A percentile compares a stretch with the other conserved stretches of the same genome.
These are phyloP conservation scores for Mayamaea pseudoterrestris DNA, from an alignment of 108 stramenopile species.

Conservation along the genomic window DNA sequence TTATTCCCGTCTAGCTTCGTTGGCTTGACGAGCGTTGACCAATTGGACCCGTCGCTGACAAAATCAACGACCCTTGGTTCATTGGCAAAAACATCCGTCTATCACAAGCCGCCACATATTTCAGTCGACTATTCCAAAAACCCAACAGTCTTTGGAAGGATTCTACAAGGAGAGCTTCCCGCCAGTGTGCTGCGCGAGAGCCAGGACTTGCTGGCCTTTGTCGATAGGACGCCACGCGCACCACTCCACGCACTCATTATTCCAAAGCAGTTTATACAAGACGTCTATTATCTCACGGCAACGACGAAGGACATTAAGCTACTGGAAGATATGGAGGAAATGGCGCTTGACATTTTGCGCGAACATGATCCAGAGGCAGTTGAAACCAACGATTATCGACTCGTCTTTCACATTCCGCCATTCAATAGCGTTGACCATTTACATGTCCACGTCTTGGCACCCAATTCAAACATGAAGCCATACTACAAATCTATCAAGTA, in stretches of 20 bases:
- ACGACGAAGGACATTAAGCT: conserved; percentile 17
- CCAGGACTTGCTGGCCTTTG: conserved; percentile 35
- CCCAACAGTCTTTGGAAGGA: conserved; percentile 57
- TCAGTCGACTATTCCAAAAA: conserved; percentile 32
- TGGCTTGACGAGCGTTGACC: no score
- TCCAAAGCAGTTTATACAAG: conserved; percentile 36
- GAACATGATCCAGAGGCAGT: conserved; percentile 26
- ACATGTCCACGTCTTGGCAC: conserved; percentile 71
- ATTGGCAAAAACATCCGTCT: background rate
- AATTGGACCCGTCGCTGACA: no score
- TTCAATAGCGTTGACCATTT: conserved; percentile 61
- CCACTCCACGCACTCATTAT: conserved; percentile 53
- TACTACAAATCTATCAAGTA: conserved; percentile 35
- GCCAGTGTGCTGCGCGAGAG: conserved; percentile 23
- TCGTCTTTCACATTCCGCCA: conserved; percentile 63
- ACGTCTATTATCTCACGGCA: conserved; percentile 15
- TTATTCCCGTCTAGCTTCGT: no score
- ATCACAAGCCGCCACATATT: background rate
- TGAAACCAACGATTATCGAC: conserved; percentile 29
- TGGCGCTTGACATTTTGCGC: conserved; percentile 29
- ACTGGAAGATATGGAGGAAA: conserved; percentile 35
- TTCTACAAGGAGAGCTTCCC: conserved; percentile 39
- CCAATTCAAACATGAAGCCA: conserved; percentile 34
- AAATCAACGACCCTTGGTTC: no score
- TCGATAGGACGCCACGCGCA: conserved; percentile 36